Percentiles rank a stretch among this genome's conserved stretches.
phyloP scores from a whole-genome alignment of 2,329 filamentous ascomycete genomes.

The Trichoderma sp. region DNA sequence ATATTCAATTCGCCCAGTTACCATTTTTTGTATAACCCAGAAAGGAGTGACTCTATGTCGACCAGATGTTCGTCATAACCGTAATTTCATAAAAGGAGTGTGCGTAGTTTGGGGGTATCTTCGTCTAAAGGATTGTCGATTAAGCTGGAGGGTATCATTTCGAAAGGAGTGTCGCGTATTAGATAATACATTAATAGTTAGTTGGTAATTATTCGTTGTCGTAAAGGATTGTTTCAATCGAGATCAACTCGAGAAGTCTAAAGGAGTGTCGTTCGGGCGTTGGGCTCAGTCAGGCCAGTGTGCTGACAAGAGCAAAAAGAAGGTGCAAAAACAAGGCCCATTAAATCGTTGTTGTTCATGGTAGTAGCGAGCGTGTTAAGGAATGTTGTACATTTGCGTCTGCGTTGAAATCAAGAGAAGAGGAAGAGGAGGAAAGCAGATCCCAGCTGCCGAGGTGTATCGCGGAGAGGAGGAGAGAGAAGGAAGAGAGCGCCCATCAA shows the following conservation, averaged over 20 bases:
- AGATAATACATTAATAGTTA: constrained; percentile 35
- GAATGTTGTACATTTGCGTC: constrained; percentile 42
- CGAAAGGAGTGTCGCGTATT: constrained; percentile 37
- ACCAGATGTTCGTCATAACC: constrained; percentile 32
- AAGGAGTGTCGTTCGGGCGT: constrained; percentile 29
- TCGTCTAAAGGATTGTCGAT: constrained; percentile 35
- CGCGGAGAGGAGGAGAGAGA: background rate
- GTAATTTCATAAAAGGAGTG: constrained; percentile 36
- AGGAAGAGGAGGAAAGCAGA: constrained; percentile 24
- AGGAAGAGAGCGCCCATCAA: background rate
- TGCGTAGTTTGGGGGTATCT: constrained; percentile 37
- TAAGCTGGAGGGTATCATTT: constrained; percentile 31
- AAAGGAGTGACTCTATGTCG: constrained; percentile 50
- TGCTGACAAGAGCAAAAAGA: constrained; percentile 8
- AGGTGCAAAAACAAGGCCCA: constrained; percentile 2
- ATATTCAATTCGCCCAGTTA: constrained; percentile 40
- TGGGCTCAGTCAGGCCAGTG: constrained; percentile 15
- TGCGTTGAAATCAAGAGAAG: constrained; percentile 30
- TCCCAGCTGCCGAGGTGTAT: constrained; percentile 12
- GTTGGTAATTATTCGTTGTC: constrained; percentile 22
- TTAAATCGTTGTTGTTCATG: background rate
- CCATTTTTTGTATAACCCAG: constrained; percentile 29
- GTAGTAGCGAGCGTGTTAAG: constrained; percentile 40
- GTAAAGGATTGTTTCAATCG: constrained; percentile 34
- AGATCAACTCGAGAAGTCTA: constrained; percentile 32